Evolutionary conservation across 1,284 basidiomycete genomes (phyloP).

Genomic region (Grifola frondosa): DNA sequence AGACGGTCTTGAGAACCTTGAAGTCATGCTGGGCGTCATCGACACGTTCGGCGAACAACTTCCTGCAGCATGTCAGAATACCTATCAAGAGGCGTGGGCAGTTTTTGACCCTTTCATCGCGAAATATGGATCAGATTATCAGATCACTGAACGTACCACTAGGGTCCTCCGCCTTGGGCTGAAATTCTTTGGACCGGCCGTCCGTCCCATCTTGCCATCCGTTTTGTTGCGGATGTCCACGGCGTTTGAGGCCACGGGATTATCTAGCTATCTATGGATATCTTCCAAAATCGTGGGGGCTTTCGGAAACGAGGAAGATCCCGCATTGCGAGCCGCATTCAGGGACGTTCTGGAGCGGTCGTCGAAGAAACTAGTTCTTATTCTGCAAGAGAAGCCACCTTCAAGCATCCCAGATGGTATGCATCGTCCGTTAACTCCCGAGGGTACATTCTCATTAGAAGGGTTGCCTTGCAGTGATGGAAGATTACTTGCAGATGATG

Average conservation of each 20-base stretch:
- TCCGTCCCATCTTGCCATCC: slow-evolving; percentile 68
- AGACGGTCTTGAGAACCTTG: slow-evolving; percentile 89
- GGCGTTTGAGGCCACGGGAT: slow-evolving; percentile 81
- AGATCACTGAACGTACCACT: slow-evolving; percentile 83
- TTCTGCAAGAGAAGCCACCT: slow-evolving; percentile 68
- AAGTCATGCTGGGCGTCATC: slow-evolving; percentile 83
- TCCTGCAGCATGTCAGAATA: slow-evolving; percentile 78
- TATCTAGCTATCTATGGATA: slow-evolving; percentile 94
- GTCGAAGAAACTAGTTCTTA: slow-evolving; percentile 65
- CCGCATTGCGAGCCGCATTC: slow-evolving; percentile 54
- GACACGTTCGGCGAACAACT: slow-evolving; percentile 80
- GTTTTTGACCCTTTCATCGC: slow-evolving; percentile 82
- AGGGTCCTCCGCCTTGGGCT: slow-evolving; percentile 87
- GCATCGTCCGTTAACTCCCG: slow-evolving; percentile 19
- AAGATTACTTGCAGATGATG: slow-evolving; percentile 90
- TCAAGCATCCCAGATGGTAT: slow-evolving; percentile 81
- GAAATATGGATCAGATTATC: slow-evolving; percentile 78
- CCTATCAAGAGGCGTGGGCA: slow-evolving; percentile 78
- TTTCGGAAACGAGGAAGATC: slow-evolving; percentile 67
- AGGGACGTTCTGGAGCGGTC: slow-evolving; percentile 72
- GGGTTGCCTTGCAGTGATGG: slow-evolving; percentile 65
- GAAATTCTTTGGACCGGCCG: slow-evolving; percentile 74
- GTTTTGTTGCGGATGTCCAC: slow-evolving; percentile 76
- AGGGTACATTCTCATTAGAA: neutral
- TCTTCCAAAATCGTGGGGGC: slow-evolving; percentile 78